A percentile compares a stretch with the other conserved stretches of the same genome.
These are phyloP conservation scores for Pseudozyma pruni DNA, from an alignment of 1,284 basidiomycete species.

Conservation along the genomic window DNA sequence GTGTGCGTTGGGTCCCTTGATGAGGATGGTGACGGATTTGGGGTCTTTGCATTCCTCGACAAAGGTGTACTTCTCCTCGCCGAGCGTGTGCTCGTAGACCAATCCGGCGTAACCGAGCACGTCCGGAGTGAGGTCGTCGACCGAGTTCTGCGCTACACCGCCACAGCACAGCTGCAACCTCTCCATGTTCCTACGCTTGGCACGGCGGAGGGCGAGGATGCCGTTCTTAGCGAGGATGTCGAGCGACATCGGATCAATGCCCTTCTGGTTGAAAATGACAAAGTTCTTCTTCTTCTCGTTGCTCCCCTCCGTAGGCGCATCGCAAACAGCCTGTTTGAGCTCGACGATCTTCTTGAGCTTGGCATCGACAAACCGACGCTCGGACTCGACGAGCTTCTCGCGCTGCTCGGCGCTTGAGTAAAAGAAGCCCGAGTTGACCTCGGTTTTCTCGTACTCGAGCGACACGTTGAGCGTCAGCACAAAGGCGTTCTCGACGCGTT, in stretches of 20 bases:
- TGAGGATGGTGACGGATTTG: conserved; percentile 94
- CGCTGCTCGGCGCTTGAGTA: conserved; percentile 98
- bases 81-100: conserved; percentile 98
- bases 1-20: conserved; percentile 88
- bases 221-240: conserved; percentile 97
- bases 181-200: conserved; percentile 80
- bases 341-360: conserved; percentile 97
- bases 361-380: conserved; percentile 90
- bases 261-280: conserved; percentile 98
- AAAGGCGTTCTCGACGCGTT: conserved; percentile 94
- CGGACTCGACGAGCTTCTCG: conserved; percentile 98
- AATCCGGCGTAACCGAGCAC: conserved; percentile 96
- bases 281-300: conserved; percentile 79
- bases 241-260: conserved; percentile 96
- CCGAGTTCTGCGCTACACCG: conserved; percentile 95
- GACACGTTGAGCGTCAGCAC: conserved; percentile 97
- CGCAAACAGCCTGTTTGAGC: conserved; percentile 95
- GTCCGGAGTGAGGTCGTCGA: conserved; percentile 91
- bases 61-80: conserved; percentile 99
- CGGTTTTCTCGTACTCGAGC: conserved; percentile 99
- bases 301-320: conserved; percentile 53
- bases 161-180: conserved; percentile 80
- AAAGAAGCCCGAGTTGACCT: conserved; percentile 99
- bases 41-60: conserved; percentile 95
- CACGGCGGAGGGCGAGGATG: conserved; percentile 91